Conservation (phyloP, 2,329 filamentous ascomycete genomes). For the Juglanconis oblonga region DNA sequence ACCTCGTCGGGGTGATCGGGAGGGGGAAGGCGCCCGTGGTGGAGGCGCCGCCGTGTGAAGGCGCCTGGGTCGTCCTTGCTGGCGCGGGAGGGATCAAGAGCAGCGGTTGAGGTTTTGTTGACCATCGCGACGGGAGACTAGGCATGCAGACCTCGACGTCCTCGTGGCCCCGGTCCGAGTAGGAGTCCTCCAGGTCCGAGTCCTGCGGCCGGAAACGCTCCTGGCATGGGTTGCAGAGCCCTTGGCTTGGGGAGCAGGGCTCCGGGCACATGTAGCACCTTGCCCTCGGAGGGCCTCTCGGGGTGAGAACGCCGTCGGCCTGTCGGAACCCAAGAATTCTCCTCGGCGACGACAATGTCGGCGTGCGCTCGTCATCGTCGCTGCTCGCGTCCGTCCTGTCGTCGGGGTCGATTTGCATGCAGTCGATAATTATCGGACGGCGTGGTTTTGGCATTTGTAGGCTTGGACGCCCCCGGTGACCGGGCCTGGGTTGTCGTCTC, state of each 20-base stretch:
- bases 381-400: neutral
- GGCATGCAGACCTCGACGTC: neutral
- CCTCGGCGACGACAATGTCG: no score
- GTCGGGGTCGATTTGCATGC: neutral
- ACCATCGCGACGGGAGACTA: neutral
- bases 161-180: neutral
- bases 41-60: neutral
- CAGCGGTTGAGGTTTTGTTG: neutral
- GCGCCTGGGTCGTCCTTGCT: neutral
- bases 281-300: neutral
- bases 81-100: neutral
- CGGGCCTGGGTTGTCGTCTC: neutral
- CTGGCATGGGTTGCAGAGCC: constrained; percentile 3
- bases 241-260: neutral
- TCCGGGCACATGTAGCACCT: constrained; percentile 3
- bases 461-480: neutral
- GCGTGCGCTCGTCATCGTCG: neutral
- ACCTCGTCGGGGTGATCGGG: neutral
- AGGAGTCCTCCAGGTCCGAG: neutral
- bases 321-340: no score
- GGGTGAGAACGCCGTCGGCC: neutral
- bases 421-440: neutral
- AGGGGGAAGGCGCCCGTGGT: neutral
- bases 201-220: neutral
- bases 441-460: neutral